Evolutionary conservation across 306 rosid species (phyloP), one percentile per base, ranked within the genome.

Genomic region (Quercus dentata): DNA sequence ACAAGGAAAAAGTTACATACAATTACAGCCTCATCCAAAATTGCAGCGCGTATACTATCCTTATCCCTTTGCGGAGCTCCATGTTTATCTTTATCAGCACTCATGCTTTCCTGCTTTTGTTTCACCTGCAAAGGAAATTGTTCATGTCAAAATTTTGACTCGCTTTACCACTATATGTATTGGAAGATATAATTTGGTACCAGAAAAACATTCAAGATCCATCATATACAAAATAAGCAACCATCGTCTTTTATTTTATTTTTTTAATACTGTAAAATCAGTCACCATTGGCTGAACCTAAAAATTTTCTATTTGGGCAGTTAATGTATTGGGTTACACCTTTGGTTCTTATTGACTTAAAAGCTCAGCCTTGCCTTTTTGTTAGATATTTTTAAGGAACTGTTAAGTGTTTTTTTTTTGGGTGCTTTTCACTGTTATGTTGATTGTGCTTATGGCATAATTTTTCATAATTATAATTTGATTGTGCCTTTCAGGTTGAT

Each of bases 11-110:
- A 80, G 52, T 78, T 55, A 73, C 88, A 71, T 94, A 92, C 99
- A 82, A 94, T 94, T 41, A 95, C 90, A 27, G 97, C 88, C 88
- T 94, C 97, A 11, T 94, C 99, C 89, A 94, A 76, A 76, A 94
- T 86, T 81, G 93, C 90, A 74, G 90, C 78, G 59, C 94, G 88
- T 61, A 91, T 63, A 71, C 87, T 91, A 75, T 92, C 94, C 72
- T 84, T 83, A 75, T 88, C 90, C 71, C 81, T 88, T 77, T 94
- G 92, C 38, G 88, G 83, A 68, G 89, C 87, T 78, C 96, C 94
- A 83, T 63, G 74, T 74, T 80, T 87, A 55, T 85, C 91, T 69
- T 88, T 94, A 78, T 86, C 91, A 20, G 84, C 61, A 54, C 73
- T 85, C 90, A 86, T 85, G 88, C 81, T 91, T 74, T 83, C 81